Base-by-base conservation (phyloP, 768 basidiomycete species). In the Mycena vulgaris region DNA sequence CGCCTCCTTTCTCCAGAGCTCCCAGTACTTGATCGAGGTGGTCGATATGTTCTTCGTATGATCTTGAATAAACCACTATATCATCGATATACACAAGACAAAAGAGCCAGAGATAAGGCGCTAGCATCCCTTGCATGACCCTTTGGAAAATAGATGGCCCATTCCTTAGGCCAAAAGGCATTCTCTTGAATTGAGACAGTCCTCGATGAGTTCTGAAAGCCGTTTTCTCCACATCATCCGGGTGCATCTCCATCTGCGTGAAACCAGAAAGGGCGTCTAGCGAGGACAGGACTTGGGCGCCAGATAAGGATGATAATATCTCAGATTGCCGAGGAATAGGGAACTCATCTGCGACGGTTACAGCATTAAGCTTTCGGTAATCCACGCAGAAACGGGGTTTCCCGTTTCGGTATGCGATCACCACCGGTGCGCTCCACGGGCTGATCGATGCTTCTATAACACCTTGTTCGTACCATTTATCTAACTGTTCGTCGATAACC, bases 1-100 rank as follows among this genome's bases (percentile, higher is more conserved):
- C 19, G 3, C 52, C 63, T 11, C 11, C 33, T 6, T 58, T 56
- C 23, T 27, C 72, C 31, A 80, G 71, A 0, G 73, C 76, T 49
- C 53, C 17, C 11, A 75, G 56, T 11, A 77, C 74, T 37, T 58
- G 25, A n/a, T 53, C 51, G 13, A 53, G 51, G 31, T 53, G 51
- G 2, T 53, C 28, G n/a, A 53, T 53, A 30, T 53, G 51, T 21
- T 53, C 51, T 17, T 53, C 51, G 17, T 31, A 53, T 9, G 27
- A n/a, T 16, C 21, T 30, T 3, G 51, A 53, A 19, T 31, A 53
- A 5, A 53, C 30, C 6, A 53, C 51, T 13, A 53, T 53, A 23
- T 53, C 31, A 28, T 53, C 51, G 7, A 53, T 53, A 25, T 53
- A 53, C 9, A 53, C 51, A 14, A 53, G 16, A 16, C 27, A 30